These are phyloP conservation scores for Zoysia japonica DNA, from an alignment of 176 grass and related monocot species.

Conservation along the genomic window DNA sequence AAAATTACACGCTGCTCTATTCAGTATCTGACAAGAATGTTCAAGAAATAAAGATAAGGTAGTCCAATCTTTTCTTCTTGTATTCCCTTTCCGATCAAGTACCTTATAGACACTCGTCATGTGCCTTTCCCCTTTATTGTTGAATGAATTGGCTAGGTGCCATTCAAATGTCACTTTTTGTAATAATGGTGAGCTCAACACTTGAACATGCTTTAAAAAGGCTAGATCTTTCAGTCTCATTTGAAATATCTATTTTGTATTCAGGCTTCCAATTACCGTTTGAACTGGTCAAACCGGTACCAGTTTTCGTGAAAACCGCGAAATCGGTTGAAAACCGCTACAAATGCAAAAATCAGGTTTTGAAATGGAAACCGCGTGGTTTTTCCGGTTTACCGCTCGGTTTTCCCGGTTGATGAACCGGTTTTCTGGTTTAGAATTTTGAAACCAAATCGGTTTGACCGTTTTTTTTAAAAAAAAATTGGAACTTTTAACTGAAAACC, in stretches of 20 bases:
- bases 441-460: too few relatives aligned
- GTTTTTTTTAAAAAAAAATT: too few relatives aligned
- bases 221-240: background rate
- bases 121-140: background rate
- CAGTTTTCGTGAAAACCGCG: too few relatives aligned
- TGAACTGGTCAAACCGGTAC: too few relatives aligned
- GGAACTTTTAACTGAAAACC: too few relatives aligned
- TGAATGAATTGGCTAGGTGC: background rate
- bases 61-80: background rate
- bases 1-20: constrained; percentile 90
- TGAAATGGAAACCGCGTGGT: too few relatives aligned
- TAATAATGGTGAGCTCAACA: background rate
- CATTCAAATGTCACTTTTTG: background rate
- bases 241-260: background rate
- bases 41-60: constrained; percentile 99
- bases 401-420: too few relatives aligned
- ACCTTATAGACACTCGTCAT: background rate
- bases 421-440: too few relatives aligned
- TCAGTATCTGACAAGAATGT: constrained; percentile 87
- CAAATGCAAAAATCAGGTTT: too few relatives aligned
- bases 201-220: background rate
- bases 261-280: too few relatives aligned
- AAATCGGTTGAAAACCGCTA: too few relatives aligned
- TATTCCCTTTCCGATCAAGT: background rate
- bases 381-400: too few relatives aligned